phyloP scores from a whole-genome alignment of 1,139 yeast species.

The Williopsis jadinii region DNA sequence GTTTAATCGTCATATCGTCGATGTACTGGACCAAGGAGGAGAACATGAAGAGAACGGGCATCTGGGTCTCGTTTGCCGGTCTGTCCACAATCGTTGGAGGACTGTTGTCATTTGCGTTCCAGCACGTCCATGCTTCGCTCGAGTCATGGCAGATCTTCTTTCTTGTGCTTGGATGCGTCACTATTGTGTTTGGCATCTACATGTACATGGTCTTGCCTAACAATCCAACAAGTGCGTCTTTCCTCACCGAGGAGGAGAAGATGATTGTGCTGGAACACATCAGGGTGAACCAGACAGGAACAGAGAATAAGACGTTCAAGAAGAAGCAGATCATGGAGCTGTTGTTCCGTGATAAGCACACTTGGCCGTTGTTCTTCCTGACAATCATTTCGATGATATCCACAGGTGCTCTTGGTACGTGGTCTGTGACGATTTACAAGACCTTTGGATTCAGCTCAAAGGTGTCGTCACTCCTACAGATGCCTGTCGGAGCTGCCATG shows the following conservation, averaged over 20 bases:
- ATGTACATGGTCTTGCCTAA: constrained; percentile 41
- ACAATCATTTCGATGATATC: constrained; percentile 34
- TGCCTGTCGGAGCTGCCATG: constrained; percentile 40
- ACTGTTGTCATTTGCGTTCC: constrained; percentile 39
- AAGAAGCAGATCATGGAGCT: constrained; percentile 40
- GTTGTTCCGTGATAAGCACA: constrained; percentile 33
- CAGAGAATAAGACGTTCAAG: constrained; percentile 47
- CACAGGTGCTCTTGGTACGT: constrained; percentile 37
- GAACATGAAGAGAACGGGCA: constrained; percentile 37
- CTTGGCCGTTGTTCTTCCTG: constrained; percentile 34
- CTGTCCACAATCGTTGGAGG: constrained; percentile 42
- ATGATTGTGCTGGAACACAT: constrained; percentile 41
- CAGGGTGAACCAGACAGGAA: constrained; percentile 39
- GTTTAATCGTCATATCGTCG: constrained; percentile 43
- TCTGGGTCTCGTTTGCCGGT: constrained; percentile 46
- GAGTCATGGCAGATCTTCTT: constrained; percentile 40
- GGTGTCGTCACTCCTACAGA: constrained; percentile 33
- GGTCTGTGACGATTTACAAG: constrained; percentile 38
- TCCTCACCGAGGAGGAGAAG: constrained; percentile 42
- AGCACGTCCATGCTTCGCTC: constrained; percentile 21
- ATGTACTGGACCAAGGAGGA: constrained; percentile 42
- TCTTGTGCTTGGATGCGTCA: constrained; percentile 36
- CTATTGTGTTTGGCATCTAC: constrained; percentile 40
- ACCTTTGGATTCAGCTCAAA: constrained; percentile 35
- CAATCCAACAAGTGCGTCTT: constrained; percentile 41